Base-by-base conservation (phyloP, 177 flowering plant species). In the Vitis hybrid region DNA sequence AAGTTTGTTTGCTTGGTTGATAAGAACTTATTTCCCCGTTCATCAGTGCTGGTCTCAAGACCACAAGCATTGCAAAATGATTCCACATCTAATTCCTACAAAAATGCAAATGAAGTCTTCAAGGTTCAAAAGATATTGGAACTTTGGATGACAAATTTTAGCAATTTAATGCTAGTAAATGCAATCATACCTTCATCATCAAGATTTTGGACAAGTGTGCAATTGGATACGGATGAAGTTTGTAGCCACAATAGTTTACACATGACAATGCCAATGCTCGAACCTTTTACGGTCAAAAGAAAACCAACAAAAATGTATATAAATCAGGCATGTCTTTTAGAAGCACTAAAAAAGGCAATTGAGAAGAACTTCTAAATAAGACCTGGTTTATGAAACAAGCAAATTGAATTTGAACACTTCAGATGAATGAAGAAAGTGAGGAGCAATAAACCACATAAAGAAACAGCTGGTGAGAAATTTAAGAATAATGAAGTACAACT, bases 141-240 rank as follows among this genome's bases (percentile, higher is more conserved):
- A 33, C 45, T 33, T 33, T 33, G 13, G 10, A 2, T 33, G 45
- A 33, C 45, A 33, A 33, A 5, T 33, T 5, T 33, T 33, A 5
- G 45, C 45, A 33, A 33, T 33, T 33, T 33, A 6, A 33, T 5
- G 7, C 7, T 33, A 5, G 45, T 33, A 33, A 33, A 33, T 33
- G 45, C 6, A 6, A 26, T 14, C 3, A 15, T 79, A 90, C 98
- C 88, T 85, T 69, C 26, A 92, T 86, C 87, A 84, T 79, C 78
- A 94, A 76, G 68, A 89, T 70, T 57, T 83, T 84, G 56, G 91
- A 88, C n/a, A 94, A 79, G 69, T 74, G 71, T 39, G 56, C 65
- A 59, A 92, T 63, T 8, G 97, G 95, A 73, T 85, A 89, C 5
- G 98, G 98, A 70, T 88, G 87, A 78, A 88, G 94, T 84, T 89